Base-by-base conservation (phyloP, 495 filamentous ascomycete genomes). In the Aspergillus asperescens region DNA sequence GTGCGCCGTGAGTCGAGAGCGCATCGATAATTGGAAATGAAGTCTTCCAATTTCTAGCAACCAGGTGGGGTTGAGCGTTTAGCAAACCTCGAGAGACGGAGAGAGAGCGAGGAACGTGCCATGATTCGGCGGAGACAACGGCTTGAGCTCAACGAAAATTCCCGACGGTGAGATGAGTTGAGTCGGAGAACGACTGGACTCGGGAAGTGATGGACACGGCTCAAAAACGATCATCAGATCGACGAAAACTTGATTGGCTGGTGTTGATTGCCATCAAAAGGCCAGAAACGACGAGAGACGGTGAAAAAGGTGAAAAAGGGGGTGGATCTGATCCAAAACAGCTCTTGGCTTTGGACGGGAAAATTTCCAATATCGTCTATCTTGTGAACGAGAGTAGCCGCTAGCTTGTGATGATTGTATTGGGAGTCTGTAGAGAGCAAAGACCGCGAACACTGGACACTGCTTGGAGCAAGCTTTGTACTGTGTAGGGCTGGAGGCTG, bases 191-290 rank as follows among this genome's bases (percentile, higher is more conserved):
- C 27, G 27, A 9, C 37, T 23, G n/a, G 8, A 24, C 18, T 50
- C 35, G 19, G 23, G 7, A 28, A 39, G 3, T 13, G 20, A 13
- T 39, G 42, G 39, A 46, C 51, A 49, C 52, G 45, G 44, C 43
- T 47, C 35, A 49, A 49, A 37, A 28, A 20, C 25, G 52, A 55
- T 55, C 52, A 55, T 55, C 52, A 49, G 52, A 55, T 55, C 52
- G 52, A 55, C 52, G 44, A 37, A 24, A 16, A 23, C 34, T 46
- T 55, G 25, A 49, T 55, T 55, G 52, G 52, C 20, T 31, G 32
- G 38, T 13, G 35, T 24, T 18, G 15, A 46, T 31, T 27, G 7
- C 24, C 24, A 32, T 32, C 12, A 24, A 42, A 25, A 42, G 39
- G 23, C 10, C 4, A 25, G 39, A 24, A 42, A 42, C 39, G 39